These are phyloP conservation scores for Fonsecaea multimorphosa DNA, from an alignment of 2,329 filamentous ascomycete genomes.

Conservation along the genomic window DNA sequence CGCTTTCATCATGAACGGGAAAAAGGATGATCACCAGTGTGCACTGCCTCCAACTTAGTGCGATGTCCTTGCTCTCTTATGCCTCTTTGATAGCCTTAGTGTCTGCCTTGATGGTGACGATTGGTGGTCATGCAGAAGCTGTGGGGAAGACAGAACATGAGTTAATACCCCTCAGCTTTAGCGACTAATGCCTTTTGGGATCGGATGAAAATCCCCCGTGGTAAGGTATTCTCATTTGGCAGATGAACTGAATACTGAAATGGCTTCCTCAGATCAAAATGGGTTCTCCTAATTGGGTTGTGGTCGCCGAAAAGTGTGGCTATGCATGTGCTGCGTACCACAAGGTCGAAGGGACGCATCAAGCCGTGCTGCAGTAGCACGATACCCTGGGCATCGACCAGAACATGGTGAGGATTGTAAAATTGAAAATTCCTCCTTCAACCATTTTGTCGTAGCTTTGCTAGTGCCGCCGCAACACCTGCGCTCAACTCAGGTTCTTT, in stretches of 20 bases:
- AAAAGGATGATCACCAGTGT: not conserved
- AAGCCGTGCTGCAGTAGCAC: not conserved
- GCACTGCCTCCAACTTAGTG: not conserved
- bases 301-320: not conserved
- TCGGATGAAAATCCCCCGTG: not conserved
- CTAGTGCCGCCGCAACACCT: slow-evolving; percentile 64
- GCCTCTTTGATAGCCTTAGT: not conserved
- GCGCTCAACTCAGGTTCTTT: slow-evolving; percentile 55
- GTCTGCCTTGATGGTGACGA: not conserved
- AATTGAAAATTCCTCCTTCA: not conserved
- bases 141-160: not conserved
- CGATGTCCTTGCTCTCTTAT: not conserved
- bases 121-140: not conserved
- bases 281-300: not conserved
- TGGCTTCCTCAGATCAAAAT: not conserved
- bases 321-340: not conserved
- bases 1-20: not conserved
- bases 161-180: not conserved
- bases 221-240: not conserved
- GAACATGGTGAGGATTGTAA: not conserved
- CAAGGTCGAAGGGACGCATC: not conserved
- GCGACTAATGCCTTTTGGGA: not conserved
- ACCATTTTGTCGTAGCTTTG: slow-evolving; percentile 55
- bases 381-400: not conserved
- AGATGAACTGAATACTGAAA: not conserved